A percentile compares a stretch with the other conserved stretches of the same genome.
Conservation (phyloP, 768 basidiomycete species). For the Chiua virens region DNA sequence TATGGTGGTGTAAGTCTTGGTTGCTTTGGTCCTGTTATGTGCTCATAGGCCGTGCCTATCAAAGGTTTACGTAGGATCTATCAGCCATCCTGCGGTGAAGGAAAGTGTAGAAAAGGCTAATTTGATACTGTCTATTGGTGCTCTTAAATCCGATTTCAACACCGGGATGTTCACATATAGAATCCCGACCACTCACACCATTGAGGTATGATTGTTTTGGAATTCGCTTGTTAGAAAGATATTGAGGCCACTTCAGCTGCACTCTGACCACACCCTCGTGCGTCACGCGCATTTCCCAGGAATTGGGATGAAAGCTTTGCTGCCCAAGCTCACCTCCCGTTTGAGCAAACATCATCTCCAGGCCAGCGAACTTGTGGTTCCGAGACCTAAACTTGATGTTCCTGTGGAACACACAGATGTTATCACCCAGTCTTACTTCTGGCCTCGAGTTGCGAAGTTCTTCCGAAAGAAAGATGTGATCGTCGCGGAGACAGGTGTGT, state of each 20-base stretch:
- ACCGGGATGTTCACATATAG: conserved; percentile 84
- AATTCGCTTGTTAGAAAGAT: not conserved
- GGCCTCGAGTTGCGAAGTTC: conserved; percentile 76
- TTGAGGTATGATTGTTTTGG: conserved; percentile 52
- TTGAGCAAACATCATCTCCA: conserved; percentile 41
- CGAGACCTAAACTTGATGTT: conserved; percentile 38
- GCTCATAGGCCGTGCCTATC: not conserved
- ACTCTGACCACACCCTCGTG: conserved; percentile 70
- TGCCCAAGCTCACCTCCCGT: conserved; percentile 66
- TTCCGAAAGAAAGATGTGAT: conserved; percentile 75
- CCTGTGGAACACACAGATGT: conserved; percentile 50
- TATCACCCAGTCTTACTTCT: conserved; percentile 81
- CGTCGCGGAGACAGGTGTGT: conserved; percentile 78
- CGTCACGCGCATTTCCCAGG: conserved; percentile 61
- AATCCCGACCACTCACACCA: conserved; percentile 53
- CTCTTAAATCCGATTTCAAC: conserved; percentile 79
- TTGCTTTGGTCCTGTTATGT: not conserved
- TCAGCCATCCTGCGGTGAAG: conserved; percentile 65
- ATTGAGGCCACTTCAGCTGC: conserved; percentile 48
- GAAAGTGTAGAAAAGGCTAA: conserved; percentile 73
- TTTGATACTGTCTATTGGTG: conserved; percentile 72
- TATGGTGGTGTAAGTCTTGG: conserved; percentile 71
- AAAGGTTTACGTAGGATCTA: conserved; percentile 75
- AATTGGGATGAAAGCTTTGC: conserved; percentile 75
- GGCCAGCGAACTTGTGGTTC: conserved; percentile 47